Evolutionary conservation across 345 rosid species (phyloP).

Genomic region (Eucalyptus marginata): DNA sequence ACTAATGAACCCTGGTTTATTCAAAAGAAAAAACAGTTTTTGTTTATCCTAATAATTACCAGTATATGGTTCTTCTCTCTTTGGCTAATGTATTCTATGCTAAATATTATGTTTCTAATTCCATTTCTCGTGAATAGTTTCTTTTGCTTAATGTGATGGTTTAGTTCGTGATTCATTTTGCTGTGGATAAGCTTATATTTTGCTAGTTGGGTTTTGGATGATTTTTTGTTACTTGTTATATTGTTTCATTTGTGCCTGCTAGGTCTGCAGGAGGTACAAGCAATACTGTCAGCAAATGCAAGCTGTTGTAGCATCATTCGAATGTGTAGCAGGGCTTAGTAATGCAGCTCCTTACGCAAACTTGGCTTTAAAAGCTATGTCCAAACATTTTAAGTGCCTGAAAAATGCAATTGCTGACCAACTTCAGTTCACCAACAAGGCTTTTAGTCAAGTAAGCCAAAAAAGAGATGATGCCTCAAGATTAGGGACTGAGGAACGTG

Average conservation of each 20-base stretch:
- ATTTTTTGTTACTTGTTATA: not conserved
- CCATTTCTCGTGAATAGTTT: not conserved
- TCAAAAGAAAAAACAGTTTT: not conserved
- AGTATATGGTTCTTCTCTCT: not conserved
- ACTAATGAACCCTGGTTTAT: not conserved
- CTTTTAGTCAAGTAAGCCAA: conserved; percentile 13
- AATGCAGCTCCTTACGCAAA: conserved; percentile 77
- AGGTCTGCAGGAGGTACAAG: conserved; percentile 82
- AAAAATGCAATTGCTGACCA: conserved; percentile 71
- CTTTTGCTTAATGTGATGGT: not conserved
- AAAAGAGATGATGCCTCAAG: conserved; percentile 35
- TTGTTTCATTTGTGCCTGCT: not conserved
- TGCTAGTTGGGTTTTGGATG: not conserved
- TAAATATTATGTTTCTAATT: not conserved
- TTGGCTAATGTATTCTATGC: not conserved
- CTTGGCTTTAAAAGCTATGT: conserved; percentile 62
- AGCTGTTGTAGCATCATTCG: conserved; percentile 64
- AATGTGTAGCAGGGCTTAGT: conserved; percentile 72
- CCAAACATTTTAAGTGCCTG: conserved; percentile 68
- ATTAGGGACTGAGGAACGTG: conserved; percentile 30
- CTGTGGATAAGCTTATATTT: not conserved
- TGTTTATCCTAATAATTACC: not conserved
- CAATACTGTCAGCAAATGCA: conserved; percentile 81
- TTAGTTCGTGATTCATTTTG: not conserved
- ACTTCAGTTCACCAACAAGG: conserved; percentile 44